phyloP scores from a whole-genome alignment of 2,329 filamentous ascomycete genomes.

The Cadophora gregata region DNA sequence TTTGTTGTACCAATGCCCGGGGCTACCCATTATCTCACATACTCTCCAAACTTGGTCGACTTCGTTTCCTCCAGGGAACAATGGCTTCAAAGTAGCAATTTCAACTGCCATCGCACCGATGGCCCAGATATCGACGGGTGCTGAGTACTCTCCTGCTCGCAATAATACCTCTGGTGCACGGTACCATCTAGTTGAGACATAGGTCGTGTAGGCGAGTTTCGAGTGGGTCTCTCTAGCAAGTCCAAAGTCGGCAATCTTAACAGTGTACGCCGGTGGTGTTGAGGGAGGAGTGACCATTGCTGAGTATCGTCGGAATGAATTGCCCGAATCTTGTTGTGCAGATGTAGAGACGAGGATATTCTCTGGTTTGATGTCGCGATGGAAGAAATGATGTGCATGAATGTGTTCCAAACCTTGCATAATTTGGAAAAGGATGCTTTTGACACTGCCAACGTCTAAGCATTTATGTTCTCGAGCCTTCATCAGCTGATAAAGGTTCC shows the following conservation, averaged over 20 bases:
- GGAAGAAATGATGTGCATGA: slow-evolving; percentile 96
- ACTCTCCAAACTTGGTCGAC: slow-evolving; percentile 99
- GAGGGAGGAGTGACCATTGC: slow-evolving; percentile 92
- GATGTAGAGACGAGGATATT: slow-evolving; percentile 98
- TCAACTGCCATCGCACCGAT: slow-evolving; percentile 99
- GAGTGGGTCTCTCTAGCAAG: slow-evolving; percentile 97
- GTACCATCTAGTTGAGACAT: slow-evolving; percentile 97
- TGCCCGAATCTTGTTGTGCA: slow-evolving; percentile 71
- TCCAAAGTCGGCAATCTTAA: slow-evolving; percentile 98
- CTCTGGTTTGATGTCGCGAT: slow-evolving; percentile 98
- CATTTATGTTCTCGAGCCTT: slow-evolving; percentile 96
- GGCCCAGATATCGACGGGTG: slow-evolving; percentile 98
- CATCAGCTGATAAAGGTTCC: slow-evolving; percentile 98
- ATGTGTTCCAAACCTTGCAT: slow-evolving; percentile 96
- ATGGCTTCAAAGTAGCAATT: slow-evolving; percentile 91
- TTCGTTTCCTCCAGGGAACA: slow-evolving; percentile 97
- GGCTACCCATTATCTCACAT: slow-evolving; percentile 99
- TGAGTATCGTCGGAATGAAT: slow-evolving; percentile 91
- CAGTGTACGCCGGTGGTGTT: slow-evolving; percentile 90
- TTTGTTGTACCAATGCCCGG: slow-evolving; percentile 98
- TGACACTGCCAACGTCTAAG: slow-evolving; percentile 88
- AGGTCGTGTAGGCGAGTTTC: slow-evolving; percentile 95
- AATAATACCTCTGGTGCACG: slow-evolving; percentile 91
- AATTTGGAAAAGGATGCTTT: slow-evolving; percentile 98
- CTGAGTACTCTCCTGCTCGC: slow-evolving; percentile 94